phyloP scores from a whole-genome alignment of 176 grass and related monocot species.

The Triticum timopheevii region DNA sequence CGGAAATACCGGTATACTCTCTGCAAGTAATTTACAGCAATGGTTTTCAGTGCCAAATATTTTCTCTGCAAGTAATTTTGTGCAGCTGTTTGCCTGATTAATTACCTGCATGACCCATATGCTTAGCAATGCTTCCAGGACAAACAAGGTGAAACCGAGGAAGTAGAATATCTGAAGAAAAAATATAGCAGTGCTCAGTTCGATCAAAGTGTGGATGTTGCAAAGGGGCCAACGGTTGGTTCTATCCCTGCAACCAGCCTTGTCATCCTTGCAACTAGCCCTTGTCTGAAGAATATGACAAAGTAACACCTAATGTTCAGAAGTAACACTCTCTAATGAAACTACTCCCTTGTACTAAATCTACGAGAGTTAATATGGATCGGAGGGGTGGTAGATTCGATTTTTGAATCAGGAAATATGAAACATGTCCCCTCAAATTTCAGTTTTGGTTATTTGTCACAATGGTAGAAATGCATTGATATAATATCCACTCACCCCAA shows the following conservation, averaged over 20 bases:
- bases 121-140: constrained; percentile 53
- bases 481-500: constrained; percentile 52
- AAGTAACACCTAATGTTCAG: not conserved
- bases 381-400: not conserved
- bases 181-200: not conserved
- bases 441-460: not conserved
- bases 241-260: not conserved
- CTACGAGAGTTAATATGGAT: too few species aligned
- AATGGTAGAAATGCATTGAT: not conserved
- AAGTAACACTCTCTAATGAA: too few species aligned
- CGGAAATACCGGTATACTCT: constrained; percentile 52
- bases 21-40: constrained; percentile 10
- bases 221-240: not conserved
- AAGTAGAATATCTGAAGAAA: constrained; percentile 65
- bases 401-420: not conserved
- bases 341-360: too few species aligned
- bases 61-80: constrained; percentile 19
- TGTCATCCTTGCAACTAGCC: not conserved
- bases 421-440: not conserved
- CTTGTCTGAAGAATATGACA: constrained; percentile 2
- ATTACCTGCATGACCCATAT: constrained; percentile 66
- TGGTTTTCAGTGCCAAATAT: not conserved
- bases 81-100: not conserved
- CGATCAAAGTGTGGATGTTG: not conserved
- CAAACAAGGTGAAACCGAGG: constrained; percentile 57